A percentile compares a stretch with the other conserved stretches of the same genome.
Conservation (phyloP, 176 grass and related monocot genomes). For the Hyparrhenia diplandra region DNA sequence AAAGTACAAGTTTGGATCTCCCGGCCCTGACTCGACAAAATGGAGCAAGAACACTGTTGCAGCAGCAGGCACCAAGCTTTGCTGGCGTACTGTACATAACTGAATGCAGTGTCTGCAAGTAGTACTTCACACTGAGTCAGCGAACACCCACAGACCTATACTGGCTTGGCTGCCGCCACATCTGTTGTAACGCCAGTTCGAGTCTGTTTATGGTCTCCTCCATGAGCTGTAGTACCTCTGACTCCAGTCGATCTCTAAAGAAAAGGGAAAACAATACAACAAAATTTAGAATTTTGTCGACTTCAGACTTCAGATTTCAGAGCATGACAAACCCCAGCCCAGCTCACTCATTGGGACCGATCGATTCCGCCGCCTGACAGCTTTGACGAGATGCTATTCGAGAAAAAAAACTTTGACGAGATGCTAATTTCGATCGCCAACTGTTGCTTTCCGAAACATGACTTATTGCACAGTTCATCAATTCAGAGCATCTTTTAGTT, state of each 20-base stretch:
- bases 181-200: too few relatives aligned
- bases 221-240: background rate
- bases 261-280: background rate
- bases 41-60: background rate
- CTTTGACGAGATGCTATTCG: background rate
- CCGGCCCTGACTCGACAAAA: background rate
- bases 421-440: background rate
- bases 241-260: background rate
- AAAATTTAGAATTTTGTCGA: too few relatives aligned
- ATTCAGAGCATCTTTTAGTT: background rate
- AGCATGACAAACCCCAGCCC: background rate
- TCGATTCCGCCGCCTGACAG: background rate
- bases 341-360: background rate
- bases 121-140: too few relatives aligned
- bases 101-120: too few relatives aligned
- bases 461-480: background rate
- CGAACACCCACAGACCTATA: too few relatives aligned
- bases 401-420: background rate
- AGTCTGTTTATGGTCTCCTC: constrained; percentile 3
- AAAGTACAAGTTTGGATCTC: too few relatives aligned
- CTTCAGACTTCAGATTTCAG: fast-evolving
- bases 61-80: background rate
- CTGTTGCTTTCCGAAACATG: background rate
- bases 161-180: too few relatives aligned
- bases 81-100: background rate